Conservation (phyloP, 1,139 yeast genomes). For the Hemisphaericaspora xylofermentans region DNA sequence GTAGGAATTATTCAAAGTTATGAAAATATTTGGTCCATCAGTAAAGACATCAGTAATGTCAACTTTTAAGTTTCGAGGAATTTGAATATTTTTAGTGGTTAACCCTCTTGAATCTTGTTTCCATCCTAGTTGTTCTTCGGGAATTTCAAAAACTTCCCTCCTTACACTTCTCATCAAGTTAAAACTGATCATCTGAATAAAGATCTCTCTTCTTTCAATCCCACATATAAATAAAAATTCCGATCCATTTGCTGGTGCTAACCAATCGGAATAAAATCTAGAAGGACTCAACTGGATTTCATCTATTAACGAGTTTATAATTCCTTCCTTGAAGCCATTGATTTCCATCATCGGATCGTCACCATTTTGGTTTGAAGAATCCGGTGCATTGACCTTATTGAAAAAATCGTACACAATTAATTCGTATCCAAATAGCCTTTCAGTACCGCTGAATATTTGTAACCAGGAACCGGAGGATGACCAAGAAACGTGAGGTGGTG, state of each 20-base stretch:
- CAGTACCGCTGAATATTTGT: slow-evolving; percentile 24
- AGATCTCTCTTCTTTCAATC: slow-evolving; percentile 12
- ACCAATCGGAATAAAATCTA: slow-evolving; percentile 11
- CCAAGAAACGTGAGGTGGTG: slow-evolving; percentile 29
- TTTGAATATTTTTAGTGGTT: neutral
- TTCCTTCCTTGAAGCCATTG: slow-evolving; percentile 19
- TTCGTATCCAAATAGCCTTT: slow-evolving; percentile 30
- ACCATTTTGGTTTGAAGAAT: neutral
- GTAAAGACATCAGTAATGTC: slow-evolving; percentile 1
- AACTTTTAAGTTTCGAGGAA: neutral
- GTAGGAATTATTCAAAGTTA: slow-evolving; percentile 5
- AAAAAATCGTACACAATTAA: slow-evolving; percentile 28
- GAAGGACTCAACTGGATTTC: slow-evolving; percentile 9
- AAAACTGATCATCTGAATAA: slow-evolving; percentile 19
- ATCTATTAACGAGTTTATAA: slow-evolving; percentile 3
- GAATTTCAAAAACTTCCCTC: slow-evolving; percentile 5
- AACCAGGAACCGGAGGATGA: slow-evolving; percentile 39
- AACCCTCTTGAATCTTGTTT: slow-evolving; percentile 1
- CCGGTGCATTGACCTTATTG: slow-evolving; percentile 18
- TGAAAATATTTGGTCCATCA: slow-evolving; percentile 3
- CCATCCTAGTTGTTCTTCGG: slow-evolving; percentile 9
- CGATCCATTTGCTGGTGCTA: slow-evolving; percentile 8
- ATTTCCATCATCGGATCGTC: slow-evolving; percentile 21
- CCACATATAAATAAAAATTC: slow-evolving; percentile 20
- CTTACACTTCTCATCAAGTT: slow-evolving; percentile 19